A percentile compares a stretch with the other conserved stretches of the same genome.
Evolutionary conservation across 331 rosid species (phyloP).

Genomic region (Quercus phellos): DNA sequence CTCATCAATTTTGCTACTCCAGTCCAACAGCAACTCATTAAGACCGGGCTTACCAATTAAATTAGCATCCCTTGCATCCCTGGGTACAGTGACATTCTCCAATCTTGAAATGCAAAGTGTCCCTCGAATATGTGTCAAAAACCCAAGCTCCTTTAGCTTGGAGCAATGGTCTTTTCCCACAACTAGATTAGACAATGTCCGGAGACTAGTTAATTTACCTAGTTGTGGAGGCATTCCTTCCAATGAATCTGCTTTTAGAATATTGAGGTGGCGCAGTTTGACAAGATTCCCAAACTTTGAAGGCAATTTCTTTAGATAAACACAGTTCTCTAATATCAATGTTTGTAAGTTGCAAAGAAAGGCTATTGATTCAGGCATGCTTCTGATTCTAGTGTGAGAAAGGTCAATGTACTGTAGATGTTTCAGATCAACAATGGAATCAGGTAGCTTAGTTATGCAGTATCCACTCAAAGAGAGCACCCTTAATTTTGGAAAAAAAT

Average conservation of each 20-base stretch:
- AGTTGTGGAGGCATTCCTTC: neutral
- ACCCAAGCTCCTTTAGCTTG: neutral
- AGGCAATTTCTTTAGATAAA: neutral
- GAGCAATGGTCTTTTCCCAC: neutral
- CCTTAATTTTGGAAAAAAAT: neutral
- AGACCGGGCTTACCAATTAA: neutral
- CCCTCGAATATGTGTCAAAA: conserved; percentile 3
- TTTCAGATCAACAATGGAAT: neutral
- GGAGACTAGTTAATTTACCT: conserved; percentile 2
- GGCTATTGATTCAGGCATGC: neutral
- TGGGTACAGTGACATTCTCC: neutral
- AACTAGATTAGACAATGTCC: conserved; percentile 3
- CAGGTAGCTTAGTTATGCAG: neutral
- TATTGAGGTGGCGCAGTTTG: neutral
- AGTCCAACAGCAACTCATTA: conserved; percentile 6
- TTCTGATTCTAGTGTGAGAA: neutral
- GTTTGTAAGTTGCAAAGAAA: neutral
- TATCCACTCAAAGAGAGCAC: conserved; percentile 13
- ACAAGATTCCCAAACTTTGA: neutral
- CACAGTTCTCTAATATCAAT: neutral
- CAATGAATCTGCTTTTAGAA: neutral
- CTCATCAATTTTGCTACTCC: conserved; percentile 10
- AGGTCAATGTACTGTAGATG: neutral
- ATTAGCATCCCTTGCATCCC: conserved; percentile 9
- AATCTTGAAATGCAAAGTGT: conserved; percentile 17